phyloP scores from a whole-genome alignment of 1,139 yeast species.

The Blastobotrys buckinghamii region DNA sequence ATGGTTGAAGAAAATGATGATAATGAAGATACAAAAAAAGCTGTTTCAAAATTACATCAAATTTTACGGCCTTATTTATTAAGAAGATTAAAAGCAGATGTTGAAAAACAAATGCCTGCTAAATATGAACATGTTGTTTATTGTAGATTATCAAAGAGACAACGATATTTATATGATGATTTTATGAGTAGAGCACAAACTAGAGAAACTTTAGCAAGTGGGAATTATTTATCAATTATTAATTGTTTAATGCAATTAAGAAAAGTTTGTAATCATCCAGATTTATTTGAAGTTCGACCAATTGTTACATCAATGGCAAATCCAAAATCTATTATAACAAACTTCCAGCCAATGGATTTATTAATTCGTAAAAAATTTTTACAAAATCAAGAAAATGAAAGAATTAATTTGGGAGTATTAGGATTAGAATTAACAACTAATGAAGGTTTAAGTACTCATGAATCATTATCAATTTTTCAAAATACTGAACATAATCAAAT shows the following conservation, averaged over 20 bases:
- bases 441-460: conserved; percentile 47
- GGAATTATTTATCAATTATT: conserved; percentile 89
- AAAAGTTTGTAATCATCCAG: conserved; percentile 97
- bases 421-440: conserved; percentile 50
- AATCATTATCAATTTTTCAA: conserved; percentile 41
- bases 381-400: conserved; percentile 23
- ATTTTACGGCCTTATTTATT: conserved; percentile 87
- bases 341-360: conserved; percentile 42
- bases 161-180: conserved; percentile 87
- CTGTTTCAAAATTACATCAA: conserved; percentile 86
- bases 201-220: conserved; percentile 86
- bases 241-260: conserved; percentile 97
- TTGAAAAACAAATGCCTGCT: conserved; percentile 98
- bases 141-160: conserved; percentile 89
- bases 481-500: conserved; percentile 43
- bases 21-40: conserved; percentile 66
- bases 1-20: conserved; percentile 68
- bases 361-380: conserved; percentile 40
- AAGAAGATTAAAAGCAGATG: conserved; percentile 91
- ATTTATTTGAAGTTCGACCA: conserved; percentile 92
- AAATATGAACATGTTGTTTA: conserved; percentile 92
- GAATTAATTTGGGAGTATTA: conserved; percentile 49
- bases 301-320: conserved; percentile 84
- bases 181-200: conserved; percentile 97
- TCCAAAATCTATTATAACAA: conserved; percentile 53